Evolutionary conservation across 148 eudicot species (phyloP).

Genomic region (Limonium bicolor): DNA sequence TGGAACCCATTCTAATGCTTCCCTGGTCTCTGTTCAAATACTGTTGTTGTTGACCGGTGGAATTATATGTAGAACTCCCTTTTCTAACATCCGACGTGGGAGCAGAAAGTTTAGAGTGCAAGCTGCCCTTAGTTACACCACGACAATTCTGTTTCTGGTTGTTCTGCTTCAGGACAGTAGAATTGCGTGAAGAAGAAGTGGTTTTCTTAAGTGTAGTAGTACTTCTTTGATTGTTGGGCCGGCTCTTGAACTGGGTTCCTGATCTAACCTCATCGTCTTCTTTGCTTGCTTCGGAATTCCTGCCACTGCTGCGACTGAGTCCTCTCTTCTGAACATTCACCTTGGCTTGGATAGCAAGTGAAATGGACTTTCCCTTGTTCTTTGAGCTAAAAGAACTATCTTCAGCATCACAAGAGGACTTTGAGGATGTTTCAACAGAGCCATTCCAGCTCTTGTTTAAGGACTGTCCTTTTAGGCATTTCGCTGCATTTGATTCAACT

Average conservation of each 20-base stretch:
- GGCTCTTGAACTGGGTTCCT: conserved; percentile 31
- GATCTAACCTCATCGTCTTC: conserved; percentile 23
- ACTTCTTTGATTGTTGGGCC: conserved; percentile 31
- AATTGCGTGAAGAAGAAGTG: conserved; percentile 17
- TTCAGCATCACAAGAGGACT: conserved; percentile 26
- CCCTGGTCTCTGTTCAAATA: conserved; percentile 21
- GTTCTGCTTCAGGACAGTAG: conserved; percentile 52
- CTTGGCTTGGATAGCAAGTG: conserved; percentile 93
- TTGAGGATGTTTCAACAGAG: conserved; percentile 18
- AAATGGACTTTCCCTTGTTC: conserved; percentile 55
- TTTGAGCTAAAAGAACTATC: conserved; percentile 22
- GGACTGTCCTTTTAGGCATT: conserved; percentile 39
- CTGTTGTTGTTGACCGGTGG: conserved; percentile 18
- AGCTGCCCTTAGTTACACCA: conserved; percentile 28
- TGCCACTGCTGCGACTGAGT: conserved; percentile 25
- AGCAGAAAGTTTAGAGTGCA: conserved; percentile 26
- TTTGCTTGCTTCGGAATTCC: conserved; percentile 23
- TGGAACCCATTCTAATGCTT: conserved; percentile 26
- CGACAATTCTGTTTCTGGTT: conserved; percentile 87
- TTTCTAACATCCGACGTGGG: conserved; percentile 34
- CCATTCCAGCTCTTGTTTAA: conserved; percentile 57
- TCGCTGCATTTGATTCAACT: conserved; percentile 46
- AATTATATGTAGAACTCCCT: conserved; percentile 21
- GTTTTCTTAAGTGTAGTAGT: conserved; percentile 32
- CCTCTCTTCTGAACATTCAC: conserved; percentile 88